Evolutionary conservation across 208 protist species (phyloP).

Genomic region (Strigomonas culicis): DNA sequence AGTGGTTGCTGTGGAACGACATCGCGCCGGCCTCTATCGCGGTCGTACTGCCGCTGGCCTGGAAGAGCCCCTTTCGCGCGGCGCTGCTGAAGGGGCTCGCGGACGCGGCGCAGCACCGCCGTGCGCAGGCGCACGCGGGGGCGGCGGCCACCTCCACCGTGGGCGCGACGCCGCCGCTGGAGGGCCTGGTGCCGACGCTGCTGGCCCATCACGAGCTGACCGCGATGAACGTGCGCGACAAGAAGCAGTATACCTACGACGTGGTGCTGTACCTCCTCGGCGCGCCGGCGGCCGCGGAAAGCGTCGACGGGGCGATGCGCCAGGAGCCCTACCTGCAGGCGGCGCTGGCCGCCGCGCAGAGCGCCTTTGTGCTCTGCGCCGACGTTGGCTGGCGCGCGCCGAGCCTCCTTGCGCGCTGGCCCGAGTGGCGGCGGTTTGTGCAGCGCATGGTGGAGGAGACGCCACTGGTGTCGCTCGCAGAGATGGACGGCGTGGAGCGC

Average conservation of each 20-base stretch:
- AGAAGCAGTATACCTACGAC: conserved; percentile 47
- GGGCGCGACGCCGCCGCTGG: conserved; percentile 11
- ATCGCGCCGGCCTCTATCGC: conserved; percentile 38
- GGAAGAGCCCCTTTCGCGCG: conserved; percentile 36
- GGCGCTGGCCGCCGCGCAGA: conserved; percentile 43
- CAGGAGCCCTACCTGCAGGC: conserved; percentile 49
- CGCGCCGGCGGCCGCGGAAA: conserved; percentile 23
- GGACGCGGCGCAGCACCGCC: not conserved
- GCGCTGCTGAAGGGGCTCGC: conserved; percentile 18
- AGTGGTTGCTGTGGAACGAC: conserved; percentile 63
- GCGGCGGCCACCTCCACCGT: not conserved
- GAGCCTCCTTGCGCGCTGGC: conserved; percentile 47
- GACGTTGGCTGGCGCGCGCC: conserved; percentile 73
- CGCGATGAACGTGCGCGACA: conserved; percentile 58
- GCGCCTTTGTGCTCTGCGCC: conserved; percentile 65
- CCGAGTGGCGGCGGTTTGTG: conserved; percentile 63
- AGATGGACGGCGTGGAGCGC: not conserved
- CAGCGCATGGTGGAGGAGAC: conserved; percentile 55
- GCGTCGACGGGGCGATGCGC: conserved; percentile 15
- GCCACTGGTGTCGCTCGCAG: conserved; percentile 33
- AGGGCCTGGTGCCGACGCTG: conserved; percentile 31
- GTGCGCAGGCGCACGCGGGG: not conserved
- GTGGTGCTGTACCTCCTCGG: conserved; percentile 70
- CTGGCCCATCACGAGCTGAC: conserved; percentile 77
- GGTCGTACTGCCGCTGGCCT: conserved; percentile 59